phyloP scores from a whole-genome alignment of 1,284 basidiomycete species.

The Pseudozyma hubeiensis region DNA sequence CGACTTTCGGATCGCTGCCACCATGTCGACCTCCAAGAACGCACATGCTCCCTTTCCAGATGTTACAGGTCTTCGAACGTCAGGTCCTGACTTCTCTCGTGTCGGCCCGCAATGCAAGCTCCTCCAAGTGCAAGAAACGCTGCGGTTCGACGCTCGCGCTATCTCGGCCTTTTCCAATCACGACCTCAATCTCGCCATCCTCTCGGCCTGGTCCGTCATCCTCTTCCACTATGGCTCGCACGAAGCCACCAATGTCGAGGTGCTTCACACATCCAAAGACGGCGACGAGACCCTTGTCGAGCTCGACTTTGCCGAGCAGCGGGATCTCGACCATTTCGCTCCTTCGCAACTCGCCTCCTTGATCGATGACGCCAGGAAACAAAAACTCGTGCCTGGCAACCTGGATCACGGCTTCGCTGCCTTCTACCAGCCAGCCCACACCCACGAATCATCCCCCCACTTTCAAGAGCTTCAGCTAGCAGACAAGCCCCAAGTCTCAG shows the following conservation, averaged over 20 bases:
- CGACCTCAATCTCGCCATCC: constrained; percentile 30
- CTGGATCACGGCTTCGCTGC: constrained; percentile 45
- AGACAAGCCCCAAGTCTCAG: constrained; percentile 26
- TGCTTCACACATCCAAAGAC: constrained; percentile 16
- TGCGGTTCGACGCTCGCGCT: constrained; percentile 7
- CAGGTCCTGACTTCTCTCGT: constrained; percentile 44
- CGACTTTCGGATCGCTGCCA: background rate
- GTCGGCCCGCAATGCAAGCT: constrained; percentile 33
- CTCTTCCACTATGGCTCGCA: constrained; percentile 48
- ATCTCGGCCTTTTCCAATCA: constrained; percentile 15
- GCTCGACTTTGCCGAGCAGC: constrained; percentile 40
- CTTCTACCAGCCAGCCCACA: constrained; percentile 11
- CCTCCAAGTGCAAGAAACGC: constrained; percentile 15
- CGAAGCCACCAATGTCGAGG: constrained; percentile 43
- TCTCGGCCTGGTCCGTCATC: constrained; percentile 43
- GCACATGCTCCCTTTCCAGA: constrained; percentile 63
- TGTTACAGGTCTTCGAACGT: constrained; percentile 59
- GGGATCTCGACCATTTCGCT: constrained; percentile 12
- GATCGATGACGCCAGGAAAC: constrained; percentile 15
- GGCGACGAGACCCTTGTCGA: constrained; percentile 23
- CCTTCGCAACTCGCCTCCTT: constrained; percentile 16
- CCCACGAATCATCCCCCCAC: constrained; percentile 1
- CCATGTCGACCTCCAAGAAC: constrained; percentile 17
- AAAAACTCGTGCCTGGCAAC: background rate
- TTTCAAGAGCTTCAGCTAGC: constrained; percentile 28